Evolutionary conservation across 2,329 filamentous ascomycete species (phyloP).

Genomic region (Xylariaceae sp.): DNA sequence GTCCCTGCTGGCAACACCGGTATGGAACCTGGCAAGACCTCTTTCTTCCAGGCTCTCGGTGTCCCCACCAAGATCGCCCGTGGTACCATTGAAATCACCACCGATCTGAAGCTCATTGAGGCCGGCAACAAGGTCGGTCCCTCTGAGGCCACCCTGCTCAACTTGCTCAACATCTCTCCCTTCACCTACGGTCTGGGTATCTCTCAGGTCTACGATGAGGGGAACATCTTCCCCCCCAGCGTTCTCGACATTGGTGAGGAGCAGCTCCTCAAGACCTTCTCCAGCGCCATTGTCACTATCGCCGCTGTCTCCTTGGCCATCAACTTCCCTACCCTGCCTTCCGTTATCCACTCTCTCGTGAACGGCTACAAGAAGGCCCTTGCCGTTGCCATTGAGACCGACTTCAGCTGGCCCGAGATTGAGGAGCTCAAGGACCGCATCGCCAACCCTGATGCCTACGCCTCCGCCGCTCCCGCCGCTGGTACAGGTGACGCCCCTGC

Average conservation of each 20-base stretch:
- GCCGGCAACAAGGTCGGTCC: constrained; percentile 90
- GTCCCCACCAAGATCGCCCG: constrained; percentile 99
- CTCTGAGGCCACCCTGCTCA: constrained; percentile 97
- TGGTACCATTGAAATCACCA: constrained; percentile 99
- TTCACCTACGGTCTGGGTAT: constrained; percentile 99
- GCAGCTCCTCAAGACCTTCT: constrained; percentile 83
- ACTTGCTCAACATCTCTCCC: constrained; percentile 99
- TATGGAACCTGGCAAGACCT: constrained; percentile 99
- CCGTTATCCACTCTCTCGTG: constrained; percentile 92
- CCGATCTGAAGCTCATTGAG: constrained; percentile 97
- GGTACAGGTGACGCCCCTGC: constrained; percentile 50
- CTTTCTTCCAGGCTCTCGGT: constrained; percentile 99
- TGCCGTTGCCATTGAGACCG: constrained; percentile 83
- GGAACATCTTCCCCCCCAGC: constrained; percentile 80
- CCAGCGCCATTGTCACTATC: constrained; percentile 78
- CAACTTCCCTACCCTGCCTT: constrained; percentile 94
- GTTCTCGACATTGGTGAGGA: constrained; percentile 94
- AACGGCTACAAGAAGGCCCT: constrained; percentile 98
- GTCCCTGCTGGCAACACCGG: constrained; percentile 98
- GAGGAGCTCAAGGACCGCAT: constrained; percentile 99
- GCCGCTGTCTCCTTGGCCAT: constrained; percentile 85
- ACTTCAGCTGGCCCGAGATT: constrained; percentile 92
- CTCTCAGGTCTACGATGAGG: constrained; percentile 93
- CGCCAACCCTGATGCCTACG: constrained; percentile 97
- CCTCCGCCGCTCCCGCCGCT: constrained; percentile 70